Evolutionary conservation across 2,329 filamentous ascomycete species (phyloP).

Genomic region (Chrysosporium queenslandicum): DNA sequence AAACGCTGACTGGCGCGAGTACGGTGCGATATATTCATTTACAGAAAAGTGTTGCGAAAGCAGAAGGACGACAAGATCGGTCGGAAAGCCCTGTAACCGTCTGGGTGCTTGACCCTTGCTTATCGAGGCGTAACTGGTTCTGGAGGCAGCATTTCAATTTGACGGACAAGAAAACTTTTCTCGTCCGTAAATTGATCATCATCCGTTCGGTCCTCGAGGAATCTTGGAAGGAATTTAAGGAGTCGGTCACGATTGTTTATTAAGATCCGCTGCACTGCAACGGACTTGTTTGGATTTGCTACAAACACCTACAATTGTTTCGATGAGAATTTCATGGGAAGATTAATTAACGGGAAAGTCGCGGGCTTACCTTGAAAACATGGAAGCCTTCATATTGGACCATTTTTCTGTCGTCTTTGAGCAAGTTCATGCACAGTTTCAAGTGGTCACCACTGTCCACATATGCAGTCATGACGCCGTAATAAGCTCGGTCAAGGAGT

Average conservation of each 20-base stretch:
- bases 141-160: conserved; percentile 54
- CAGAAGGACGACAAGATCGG: too few relatives aligned
- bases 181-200: conserved; percentile 98
- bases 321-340: too few relatives aligned
- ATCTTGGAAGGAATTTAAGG: conserved; percentile 77
- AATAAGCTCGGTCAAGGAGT: conserved; percentile 86
- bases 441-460: conserved; percentile 91
- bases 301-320: conserved; percentile 64
- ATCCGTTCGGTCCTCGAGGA: conserved; percentile 88
- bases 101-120: not conserved
- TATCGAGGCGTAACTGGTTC: conserved; percentile 27
- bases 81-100: too few relatives aligned
- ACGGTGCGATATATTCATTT: too few relatives aligned
- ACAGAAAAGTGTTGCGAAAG: too few relatives aligned
- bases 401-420: conserved; percentile 95
- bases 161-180: conserved; percentile 91
- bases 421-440: conserved; percentile 95
- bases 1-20: too few relatives aligned
- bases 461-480: conserved; percentile 95
- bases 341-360: too few relatives aligned
- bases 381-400: conserved; percentile 99
- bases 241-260: conserved; percentile 93
- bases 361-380: conserved; percentile 83
- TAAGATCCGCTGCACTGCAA: conserved; percentile 87
- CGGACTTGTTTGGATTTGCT: conserved; percentile 95